These are phyloP conservation scores for Ogataea sp. DNA, from an alignment of 805 yeast genomes.

Conservation along the genomic window DNA sequence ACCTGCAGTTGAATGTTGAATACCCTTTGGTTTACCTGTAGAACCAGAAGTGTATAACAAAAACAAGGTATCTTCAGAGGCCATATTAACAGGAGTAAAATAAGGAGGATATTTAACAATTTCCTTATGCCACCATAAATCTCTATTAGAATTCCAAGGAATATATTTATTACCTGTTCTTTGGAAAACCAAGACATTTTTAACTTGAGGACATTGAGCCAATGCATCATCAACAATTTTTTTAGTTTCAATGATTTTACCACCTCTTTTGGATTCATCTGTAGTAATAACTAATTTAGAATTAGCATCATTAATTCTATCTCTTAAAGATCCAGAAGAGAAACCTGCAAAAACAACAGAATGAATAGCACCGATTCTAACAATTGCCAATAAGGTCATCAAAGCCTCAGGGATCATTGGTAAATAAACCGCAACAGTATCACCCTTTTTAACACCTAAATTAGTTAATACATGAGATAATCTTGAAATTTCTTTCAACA, in stretches of 20 bases:
- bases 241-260: slow-evolving; percentile 72
- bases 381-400: slow-evolving; percentile 67
- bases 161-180: slow-evolving; percentile 59
- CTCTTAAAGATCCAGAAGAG: slow-evolving; percentile 62
- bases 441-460: slow-evolving; percentile 72
- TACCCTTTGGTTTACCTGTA: slow-evolving; percentile 86
- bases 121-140: slow-evolving; percentile 74
- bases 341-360: slow-evolving; percentile 85
- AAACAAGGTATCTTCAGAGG: slow-evolving; percentile 76
- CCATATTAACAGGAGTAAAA: slow-evolving; percentile 66
- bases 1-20: slow-evolving; percentile 76
- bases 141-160: slow-evolving; percentile 48
- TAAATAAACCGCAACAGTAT: slow-evolving; percentile 77
- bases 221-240: slow-evolving; percentile 79
- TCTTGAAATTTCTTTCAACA: slow-evolving; percentile 60
- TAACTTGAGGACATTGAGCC: slow-evolving; percentile 54
- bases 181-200: slow-evolving; percentile 62
- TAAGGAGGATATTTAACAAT: slow-evolving; percentile 57
- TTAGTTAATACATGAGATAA: slow-evolving; percentile 60
- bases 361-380: slow-evolving; percentile 77
- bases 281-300: slow-evolving; percentile 70
- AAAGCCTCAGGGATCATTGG: slow-evolving; percentile 84
- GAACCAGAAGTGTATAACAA: slow-evolving; percentile 81
- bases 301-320: slow-evolving; percentile 64
- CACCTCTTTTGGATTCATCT: slow-evolving; percentile 81